Percentiles rank a stretch among this genome's conserved stretches.
These are phyloP conservation scores for Oryza glaberrima DNA, from an alignment of 176 grass and related monocot species.

Conservation along the genomic window DNA sequence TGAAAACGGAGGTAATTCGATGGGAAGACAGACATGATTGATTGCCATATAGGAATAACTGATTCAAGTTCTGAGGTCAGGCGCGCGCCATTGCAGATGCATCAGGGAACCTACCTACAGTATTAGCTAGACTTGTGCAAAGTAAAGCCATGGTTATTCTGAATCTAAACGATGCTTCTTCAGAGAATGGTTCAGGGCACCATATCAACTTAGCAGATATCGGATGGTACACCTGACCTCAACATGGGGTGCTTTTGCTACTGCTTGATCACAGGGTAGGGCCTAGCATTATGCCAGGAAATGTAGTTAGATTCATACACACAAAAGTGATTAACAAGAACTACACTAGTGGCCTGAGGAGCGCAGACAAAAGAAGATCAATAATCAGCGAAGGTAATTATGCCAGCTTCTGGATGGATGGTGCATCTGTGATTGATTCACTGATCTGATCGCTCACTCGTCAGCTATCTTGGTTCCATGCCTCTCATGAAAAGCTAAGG, in stretches of 20 bases:
- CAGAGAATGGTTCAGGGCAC: neutral
- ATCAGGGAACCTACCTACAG: neutral
- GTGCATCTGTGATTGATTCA: slow-evolving; percentile 9
- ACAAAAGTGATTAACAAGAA: neutral
- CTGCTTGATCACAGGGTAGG: neutral
- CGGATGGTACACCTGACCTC: slow-evolving; percentile 9
- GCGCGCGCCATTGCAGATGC: neutral
- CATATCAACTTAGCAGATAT: neutral
- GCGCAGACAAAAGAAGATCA: slow-evolving; percentile 18
- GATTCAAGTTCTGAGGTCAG: slow-evolving; percentile 33
- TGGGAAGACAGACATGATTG: slow-evolving; percentile 2
- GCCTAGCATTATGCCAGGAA: neutral
- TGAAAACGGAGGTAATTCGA: slow-evolving; percentile 30
- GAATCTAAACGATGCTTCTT: slow-evolving; percentile 24
- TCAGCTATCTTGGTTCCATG: slow-evolving; percentile 32
- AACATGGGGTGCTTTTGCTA: neutral
- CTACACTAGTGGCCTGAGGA: slow-evolving; percentile 2
- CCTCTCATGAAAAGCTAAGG: neutral
- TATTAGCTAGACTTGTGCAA: neutral
- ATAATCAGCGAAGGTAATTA: slow-evolving; percentile 25
- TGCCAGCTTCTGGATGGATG: neutral
- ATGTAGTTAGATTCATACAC: neutral
- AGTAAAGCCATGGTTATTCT: slow-evolving; percentile 7
- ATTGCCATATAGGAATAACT: neutral
- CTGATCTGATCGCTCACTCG: slow-evolving; percentile 15